Conservation (phyloP, 2,329 filamentous ascomycete genomes). For the Arthrobotrys iridis region DNA sequence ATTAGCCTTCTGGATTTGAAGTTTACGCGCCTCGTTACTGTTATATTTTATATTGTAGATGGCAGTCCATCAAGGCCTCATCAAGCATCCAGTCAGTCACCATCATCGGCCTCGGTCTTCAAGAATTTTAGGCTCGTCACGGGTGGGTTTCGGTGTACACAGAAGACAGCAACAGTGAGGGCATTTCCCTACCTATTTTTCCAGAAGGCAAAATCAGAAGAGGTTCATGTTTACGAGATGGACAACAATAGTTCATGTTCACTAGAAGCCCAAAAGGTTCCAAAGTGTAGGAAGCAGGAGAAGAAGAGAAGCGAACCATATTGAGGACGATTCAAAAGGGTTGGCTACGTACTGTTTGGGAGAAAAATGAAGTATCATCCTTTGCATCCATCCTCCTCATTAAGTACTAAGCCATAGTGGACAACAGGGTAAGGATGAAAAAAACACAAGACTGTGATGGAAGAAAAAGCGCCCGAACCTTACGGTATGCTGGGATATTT, state of each 20-base stretch:
- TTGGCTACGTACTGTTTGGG: constrained; percentile 54
- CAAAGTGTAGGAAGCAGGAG: constrained; percentile 25
- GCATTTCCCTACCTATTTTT: constrained; percentile 50
- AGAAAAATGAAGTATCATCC: constrained; percentile 44
- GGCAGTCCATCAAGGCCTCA: constrained; percentile 1
- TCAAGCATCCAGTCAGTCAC: constrained; percentile 31
- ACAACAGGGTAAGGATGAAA: constrained; percentile 27
- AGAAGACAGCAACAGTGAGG: constrained; percentile 53
- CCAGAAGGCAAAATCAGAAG: constrained; percentile 51
- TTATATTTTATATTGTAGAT: constrained; percentile 10
- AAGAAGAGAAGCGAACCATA: constrained; percentile 23
- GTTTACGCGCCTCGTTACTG: constrained; percentile 22
- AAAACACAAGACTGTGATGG: constrained; percentile 8
- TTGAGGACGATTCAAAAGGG: constrained; percentile 51
- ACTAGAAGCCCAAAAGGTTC: constrained; percentile 17
- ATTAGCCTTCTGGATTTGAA: constrained; percentile 40
- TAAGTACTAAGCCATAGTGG: constrained; percentile 37
- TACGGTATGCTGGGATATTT: constrained; percentile 3
- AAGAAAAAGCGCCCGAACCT: neutral
- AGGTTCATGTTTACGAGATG: constrained; percentile 39
- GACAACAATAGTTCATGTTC: constrained; percentile 37
- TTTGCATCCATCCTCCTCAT: constrained; percentile 40
- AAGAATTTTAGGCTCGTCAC: constrained; percentile 5
- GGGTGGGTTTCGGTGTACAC: constrained; percentile 27
- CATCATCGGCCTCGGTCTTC: constrained; percentile 26